Evolutionary conservation across 2,329 filamentous ascomycete species (phyloP).

Genomic region (Hymenoscyphus fructigenus): DNA sequence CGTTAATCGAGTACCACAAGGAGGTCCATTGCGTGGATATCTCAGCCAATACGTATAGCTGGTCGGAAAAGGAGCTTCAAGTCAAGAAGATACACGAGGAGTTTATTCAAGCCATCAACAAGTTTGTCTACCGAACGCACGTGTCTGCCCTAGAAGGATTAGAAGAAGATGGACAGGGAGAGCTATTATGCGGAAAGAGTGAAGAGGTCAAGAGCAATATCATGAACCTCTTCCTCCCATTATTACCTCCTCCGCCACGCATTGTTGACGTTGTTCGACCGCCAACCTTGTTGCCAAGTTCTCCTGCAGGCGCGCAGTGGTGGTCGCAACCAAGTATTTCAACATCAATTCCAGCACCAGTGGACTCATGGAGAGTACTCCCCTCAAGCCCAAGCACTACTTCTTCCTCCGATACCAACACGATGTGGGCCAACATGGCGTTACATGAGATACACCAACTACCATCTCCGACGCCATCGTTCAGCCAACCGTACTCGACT

Average conservation of each 20-base stretch:
- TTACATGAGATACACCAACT: conserved; percentile 68
- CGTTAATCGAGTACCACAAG: conserved; percentile 93
- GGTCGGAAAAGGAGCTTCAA: conserved; percentile 95
- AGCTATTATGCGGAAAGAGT: conserved; percentile 86
- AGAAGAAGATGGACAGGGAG: conserved; percentile 93
- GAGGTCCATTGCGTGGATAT: conserved; percentile 90
- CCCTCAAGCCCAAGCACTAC: conserved; percentile 83
- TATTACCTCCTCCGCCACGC: conserved; percentile 82
- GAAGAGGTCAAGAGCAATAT: conserved; percentile 91
- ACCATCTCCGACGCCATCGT: conserved; percentile 76
- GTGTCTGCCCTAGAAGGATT: conserved; percentile 89
- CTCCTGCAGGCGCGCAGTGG: conserved; percentile 69
- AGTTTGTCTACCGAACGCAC: conserved; percentile 89
- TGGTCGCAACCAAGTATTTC: conserved; percentile 74
- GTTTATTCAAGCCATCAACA: conserved; percentile 95
- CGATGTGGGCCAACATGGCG: conserved; percentile 77
- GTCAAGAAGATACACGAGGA: conserved; percentile 97
- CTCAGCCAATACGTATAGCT: conserved; percentile 85
- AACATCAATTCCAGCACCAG: conserved; percentile 63
- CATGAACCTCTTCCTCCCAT: conserved; percentile 77
- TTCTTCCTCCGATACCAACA: conserved; percentile 62
- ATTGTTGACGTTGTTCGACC: conserved; percentile 88
- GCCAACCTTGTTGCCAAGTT: conserved; percentile 81
- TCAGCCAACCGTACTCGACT: conserved; percentile 74
- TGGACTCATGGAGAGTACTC: conserved; percentile 88